Base-by-base conservation (phyloP, 176 grass and related monocot genomes). In the Urochloa ruziziensis region DNA sequence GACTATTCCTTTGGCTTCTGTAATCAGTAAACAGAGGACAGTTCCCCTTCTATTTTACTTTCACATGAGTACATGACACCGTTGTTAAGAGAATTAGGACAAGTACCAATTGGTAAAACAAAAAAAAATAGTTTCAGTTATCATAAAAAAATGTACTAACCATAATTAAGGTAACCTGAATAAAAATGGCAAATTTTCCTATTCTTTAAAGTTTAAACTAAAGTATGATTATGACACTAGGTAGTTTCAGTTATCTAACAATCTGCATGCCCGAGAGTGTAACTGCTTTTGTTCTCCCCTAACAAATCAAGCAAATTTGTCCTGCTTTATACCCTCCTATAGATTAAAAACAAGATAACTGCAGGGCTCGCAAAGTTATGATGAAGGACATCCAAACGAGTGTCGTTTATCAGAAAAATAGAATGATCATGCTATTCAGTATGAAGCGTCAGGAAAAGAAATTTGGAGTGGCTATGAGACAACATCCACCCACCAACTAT, bases 21-120 rank as follows among this genome's bases (percentile, higher is more conserved):
- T 33, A 81, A 13, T 36, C 17, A 52, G 33, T 62, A 79, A 67
- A 83, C 23, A 82, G 58, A 94, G 72, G 69, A 77, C 18, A 47
- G 23, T 44, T 70, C 57, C 44, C 35, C 40, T 60, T 46, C 42
- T 46, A 73, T 82, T 36, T 83, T 56, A 58, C 25, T n/a, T n/a
- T 82, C 3, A 69, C 86, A 73, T 67, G 74, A n/a, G n/a, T n/a
- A 81, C 30, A 40, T 84, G 39, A 54, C 0, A 15, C 54, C 10
- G 2, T 27, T 53, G 19, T 34, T 70, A 75, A 33, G 13, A 46
- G 9, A 28, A 76, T 76, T 81, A 85, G 5, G 14, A 5, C 10
- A 75, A 35, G 16, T 58, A 34, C 57, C 32, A 75, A 54, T 29
- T 36, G 46, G 62, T 21, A n/a, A n/a, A n/a, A n/a, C n/a, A n/a